A percentile compares a stretch with the other conserved stretches of the same genome.
phyloP scores from a whole-genome alignment of 2,329 filamentous ascomycete species.

The Graphiopsis chlorocephala region DNA sequence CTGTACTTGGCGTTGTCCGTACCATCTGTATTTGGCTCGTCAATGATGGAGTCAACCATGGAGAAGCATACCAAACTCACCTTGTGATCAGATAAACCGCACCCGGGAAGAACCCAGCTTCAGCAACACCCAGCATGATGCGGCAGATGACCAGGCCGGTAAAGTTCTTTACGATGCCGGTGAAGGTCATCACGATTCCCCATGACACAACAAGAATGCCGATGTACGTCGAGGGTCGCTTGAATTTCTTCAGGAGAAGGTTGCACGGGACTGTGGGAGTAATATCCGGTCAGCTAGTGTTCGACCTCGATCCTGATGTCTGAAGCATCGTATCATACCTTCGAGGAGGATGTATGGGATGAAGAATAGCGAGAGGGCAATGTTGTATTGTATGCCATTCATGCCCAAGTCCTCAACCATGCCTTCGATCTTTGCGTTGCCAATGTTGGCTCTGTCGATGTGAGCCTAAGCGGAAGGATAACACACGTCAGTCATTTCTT shows the following conservation, averaged over 20 bases:
- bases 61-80: background rate
- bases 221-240: conserved; percentile 29
- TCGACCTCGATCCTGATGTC: conserved; percentile 32
- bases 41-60: background rate
- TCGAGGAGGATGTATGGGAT: conserved; percentile 41
- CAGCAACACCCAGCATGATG: conserved; percentile 28
- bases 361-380: conserved; percentile 33
- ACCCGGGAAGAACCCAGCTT: conserved; percentile 27
- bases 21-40: conserved; percentile 17
- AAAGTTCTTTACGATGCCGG: conserved; percentile 29
- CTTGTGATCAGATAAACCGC: conserved; percentile 20
- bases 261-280: conserved; percentile 29
- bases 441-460: conserved; percentile 44
- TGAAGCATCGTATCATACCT: conserved; percentile 4
- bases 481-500: background rate
- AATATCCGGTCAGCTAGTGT: background rate
- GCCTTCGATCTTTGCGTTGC: conserved; percentile 37
- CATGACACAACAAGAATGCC: conserved; percentile 27
- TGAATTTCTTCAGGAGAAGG: conserved; percentile 29
- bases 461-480: conserved; percentile 32
- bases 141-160: conserved; percentile 26
- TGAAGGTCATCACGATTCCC: conserved; percentile 29
- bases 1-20: conserved; percentile 22
- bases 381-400: conserved; percentile 34
- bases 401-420: conserved; percentile 20